Conservation (phyloP, 805 yeast genomes). For the Starmerella stigmatis region DNA sequence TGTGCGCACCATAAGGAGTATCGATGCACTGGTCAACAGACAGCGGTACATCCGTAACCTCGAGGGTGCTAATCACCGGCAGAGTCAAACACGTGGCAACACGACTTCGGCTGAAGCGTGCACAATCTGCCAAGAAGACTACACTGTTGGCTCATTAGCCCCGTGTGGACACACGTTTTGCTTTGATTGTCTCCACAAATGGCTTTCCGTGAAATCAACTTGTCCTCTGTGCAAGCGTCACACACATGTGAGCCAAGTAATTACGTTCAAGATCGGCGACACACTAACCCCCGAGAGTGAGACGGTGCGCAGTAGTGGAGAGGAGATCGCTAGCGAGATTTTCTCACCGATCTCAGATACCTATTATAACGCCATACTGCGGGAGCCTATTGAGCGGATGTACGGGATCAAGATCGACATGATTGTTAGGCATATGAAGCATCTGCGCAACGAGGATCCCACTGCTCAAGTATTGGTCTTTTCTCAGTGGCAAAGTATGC, state of each 20-base stretch:
- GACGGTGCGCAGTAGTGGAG: not conserved
- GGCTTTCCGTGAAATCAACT: constrained; percentile 47
- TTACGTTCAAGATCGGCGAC: constrained; percentile 5
- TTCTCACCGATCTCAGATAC: constrained; percentile 25
- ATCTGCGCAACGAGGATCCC: constrained; percentile 47
- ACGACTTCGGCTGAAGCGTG: constrained; percentile 34
- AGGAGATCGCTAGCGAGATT: constrained; percentile 15
- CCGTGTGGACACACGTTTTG: constrained; percentile 92
- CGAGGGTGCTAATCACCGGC: constrained; percentile 10
- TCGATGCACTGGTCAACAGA: constrained; percentile 18
- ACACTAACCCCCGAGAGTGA: not conserved
- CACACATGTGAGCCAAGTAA: not conserved
- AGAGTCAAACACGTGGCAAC: constrained; percentile 1
- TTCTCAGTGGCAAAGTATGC: constrained; percentile 78
- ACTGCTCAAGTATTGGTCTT: constrained; percentile 72
- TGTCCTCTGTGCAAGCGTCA: constrained; percentile 77
- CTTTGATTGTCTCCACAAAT: constrained; percentile 60
- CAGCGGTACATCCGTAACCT: constrained; percentile 23
- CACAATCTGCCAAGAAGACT: constrained; percentile 64
- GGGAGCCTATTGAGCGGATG: constrained; percentile 35
- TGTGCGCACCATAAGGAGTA: not conserved
- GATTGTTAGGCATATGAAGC: constrained; percentile 61
- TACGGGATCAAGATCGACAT: constrained; percentile 84
- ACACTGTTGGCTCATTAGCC: constrained; percentile 67
- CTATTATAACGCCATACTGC: constrained; percentile 32